Conservation (phyloP, 768 basidiomycete genomes). For the Trametes cingulata region DNA sequence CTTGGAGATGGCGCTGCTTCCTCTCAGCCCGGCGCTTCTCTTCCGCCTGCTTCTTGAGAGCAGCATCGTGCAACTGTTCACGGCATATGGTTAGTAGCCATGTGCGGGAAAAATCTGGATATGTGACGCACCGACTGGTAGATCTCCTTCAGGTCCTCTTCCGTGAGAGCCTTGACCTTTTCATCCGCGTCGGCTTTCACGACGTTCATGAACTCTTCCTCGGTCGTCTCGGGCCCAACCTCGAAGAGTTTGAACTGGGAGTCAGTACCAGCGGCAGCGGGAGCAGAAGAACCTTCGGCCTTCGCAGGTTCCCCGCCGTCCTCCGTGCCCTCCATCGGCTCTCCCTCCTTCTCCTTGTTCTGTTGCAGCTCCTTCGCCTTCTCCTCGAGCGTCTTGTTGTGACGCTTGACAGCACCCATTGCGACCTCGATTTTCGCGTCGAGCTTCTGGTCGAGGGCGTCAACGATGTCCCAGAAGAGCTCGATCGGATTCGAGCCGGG, state of each 20-base stretch:
- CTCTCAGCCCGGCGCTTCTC: conserved; percentile 88
- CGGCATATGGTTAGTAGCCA: conserved; percentile 5
- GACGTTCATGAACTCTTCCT: conserved; percentile 60
- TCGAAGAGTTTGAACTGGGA: conserved; percentile 37
- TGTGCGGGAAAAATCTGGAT: not conserved
- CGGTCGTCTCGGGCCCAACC: conserved; percentile 58
- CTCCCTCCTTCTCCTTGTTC: conserved; percentile 28
- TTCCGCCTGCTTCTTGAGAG: conserved; percentile 74
- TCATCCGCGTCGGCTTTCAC: conserved; percentile 59
- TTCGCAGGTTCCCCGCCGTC: conserved; percentile 30
- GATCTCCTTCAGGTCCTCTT: conserved; percentile 56
- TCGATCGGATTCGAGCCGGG: conserved; percentile 95
- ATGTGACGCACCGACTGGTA: conserved; percentile 58
- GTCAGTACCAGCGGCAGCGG: not conserved
- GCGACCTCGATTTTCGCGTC: conserved; percentile 75
- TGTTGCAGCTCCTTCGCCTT: conserved; percentile 39
- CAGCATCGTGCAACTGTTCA: conserved; percentile 67
- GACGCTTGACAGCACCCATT: conserved; percentile 57
- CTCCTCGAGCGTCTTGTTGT: conserved; percentile 40
- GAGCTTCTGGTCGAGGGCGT: conserved; percentile 81
- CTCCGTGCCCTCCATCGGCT: conserved; percentile 30
- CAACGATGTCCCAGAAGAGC: conserved; percentile 93
- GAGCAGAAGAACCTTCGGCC: conserved; percentile 1
- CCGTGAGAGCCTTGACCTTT: conserved; percentile 45
- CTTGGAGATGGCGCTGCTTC: conserved; percentile 83